phyloP scores from a whole-genome alignment of 345 rosid species.

The Acer yangbiense region DNA sequence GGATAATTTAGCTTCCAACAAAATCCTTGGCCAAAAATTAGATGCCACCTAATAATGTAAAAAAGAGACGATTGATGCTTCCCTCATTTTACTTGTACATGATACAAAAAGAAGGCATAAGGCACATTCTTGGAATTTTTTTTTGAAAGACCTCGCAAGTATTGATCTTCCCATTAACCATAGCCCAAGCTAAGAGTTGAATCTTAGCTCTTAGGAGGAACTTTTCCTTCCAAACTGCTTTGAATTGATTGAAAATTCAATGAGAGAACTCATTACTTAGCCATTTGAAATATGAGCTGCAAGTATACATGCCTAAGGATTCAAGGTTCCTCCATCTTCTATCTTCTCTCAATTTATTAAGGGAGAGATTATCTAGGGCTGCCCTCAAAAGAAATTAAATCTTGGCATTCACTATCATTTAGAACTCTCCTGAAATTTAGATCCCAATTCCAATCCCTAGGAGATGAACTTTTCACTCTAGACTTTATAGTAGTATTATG shows the following conservation, averaged over 20 bases:
- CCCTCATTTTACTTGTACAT: not conserved
- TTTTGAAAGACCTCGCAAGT: not conserved
- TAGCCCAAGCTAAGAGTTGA: not conserved
- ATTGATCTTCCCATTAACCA: not conserved
- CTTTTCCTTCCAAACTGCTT: not conserved
- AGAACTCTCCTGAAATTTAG: not conserved
- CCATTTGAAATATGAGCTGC: not conserved
- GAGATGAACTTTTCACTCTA: not conserved
- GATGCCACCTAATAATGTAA: not conserved
- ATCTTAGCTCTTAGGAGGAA: not conserved
- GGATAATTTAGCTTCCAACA: not conserved
- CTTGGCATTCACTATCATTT: no score
- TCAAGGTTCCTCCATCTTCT: not conserved
- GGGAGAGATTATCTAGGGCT: not conserved
- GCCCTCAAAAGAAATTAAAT: no score
- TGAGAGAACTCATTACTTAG: not conserved
- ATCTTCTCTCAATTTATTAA: not conserved
- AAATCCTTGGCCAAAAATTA: not conserved
- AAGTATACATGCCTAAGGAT: not conserved
- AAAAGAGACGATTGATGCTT: not conserved
- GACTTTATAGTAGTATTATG: not conserved
- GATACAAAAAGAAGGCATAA: no score
- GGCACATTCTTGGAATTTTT: no score
- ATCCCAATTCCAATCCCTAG: not conserved
- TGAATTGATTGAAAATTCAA: not conserved